Evolutionary conservation across 371 early-diverging fungal species (phyloP).

Genomic region (Apophysomyces elegans): DNA sequence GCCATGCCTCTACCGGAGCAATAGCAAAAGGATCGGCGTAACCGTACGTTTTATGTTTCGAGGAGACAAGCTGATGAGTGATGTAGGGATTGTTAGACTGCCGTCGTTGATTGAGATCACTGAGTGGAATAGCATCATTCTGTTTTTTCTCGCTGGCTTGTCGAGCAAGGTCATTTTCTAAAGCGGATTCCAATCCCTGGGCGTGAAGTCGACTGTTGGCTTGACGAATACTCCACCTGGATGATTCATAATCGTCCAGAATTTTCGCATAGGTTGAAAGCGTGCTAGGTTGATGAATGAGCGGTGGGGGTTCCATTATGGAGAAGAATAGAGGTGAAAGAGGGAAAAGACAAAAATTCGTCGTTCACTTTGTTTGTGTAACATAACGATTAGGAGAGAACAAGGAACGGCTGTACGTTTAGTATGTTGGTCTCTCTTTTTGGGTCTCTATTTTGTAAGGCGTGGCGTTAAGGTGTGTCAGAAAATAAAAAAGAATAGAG

Average conservation of each 20-base stretch:
- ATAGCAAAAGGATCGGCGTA: slow-evolving; percentile 48
- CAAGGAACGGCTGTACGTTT: background rate
- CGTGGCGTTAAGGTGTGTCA: background rate
- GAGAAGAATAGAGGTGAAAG: background rate
- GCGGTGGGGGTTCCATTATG: slow-evolving; percentile 16
- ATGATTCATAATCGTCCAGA: slow-evolving; percentile 20
- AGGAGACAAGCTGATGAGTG: slow-evolving; percentile 13
- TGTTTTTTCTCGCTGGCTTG: slow-evolving; percentile 33
- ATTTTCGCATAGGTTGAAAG: slow-evolving; percentile 27
- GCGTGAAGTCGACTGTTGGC: slow-evolving; percentile 48
- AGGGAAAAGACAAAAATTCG: background rate
- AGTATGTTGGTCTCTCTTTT: background rate
- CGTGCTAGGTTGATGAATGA: slow-evolving; percentile 23
- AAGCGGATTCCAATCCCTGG: slow-evolving; percentile 34
- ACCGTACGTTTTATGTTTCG: slow-evolving; percentile 41
- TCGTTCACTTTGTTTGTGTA: slow-evolving; percentile 2
- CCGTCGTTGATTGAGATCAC: slow-evolving; percentile 21
- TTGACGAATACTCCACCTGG: slow-evolving; percentile 50
- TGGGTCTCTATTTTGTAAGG: background rate
- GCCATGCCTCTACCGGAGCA: slow-evolving; percentile 56
- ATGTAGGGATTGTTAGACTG: slow-evolving; percentile 42
- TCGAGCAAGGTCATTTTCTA: slow-evolving; percentile 44
- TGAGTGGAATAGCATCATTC: slow-evolving; percentile 34
- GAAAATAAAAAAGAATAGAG: no score
- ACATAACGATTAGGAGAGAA: background rate